Base-by-base conservation (phyloP, 805 yeast species). In the Zygoascus biomembranicola region DNA sequence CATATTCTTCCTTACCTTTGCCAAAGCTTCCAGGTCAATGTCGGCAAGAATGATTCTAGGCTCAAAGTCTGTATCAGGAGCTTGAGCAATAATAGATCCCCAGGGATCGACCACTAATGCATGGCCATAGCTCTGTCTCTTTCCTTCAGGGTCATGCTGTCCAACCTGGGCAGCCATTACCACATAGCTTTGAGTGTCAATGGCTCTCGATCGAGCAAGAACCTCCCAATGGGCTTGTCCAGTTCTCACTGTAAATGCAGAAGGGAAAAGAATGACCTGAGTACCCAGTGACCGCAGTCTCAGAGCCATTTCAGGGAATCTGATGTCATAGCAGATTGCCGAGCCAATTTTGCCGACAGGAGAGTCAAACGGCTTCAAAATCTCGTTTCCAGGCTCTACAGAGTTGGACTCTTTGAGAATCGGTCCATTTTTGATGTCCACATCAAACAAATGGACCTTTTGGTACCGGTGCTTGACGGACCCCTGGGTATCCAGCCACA, bases 91-190 rank as follows among this genome's bases (percentile, higher is more conserved):
- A 1, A 89, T 74, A 0, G 79, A 75, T 0, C 98, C 99, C 89
- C 95, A 87, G 0, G 99, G 98, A 59, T 87, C 92, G n/a, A 92
- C 78, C 4, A 90, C 82, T 57, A 90, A 73, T 0, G 95, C 77
- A 62, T 89, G 92, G 0, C 99, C 99, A 70, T 82, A 92, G 57
- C 96, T 86, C 53, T 79, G 77, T 53, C 98, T 73, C 53, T 73
- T 76, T 18, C 71, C 71, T 49, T 61, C 68, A 0, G 80, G 74
- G 54, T 82, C 81, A 65, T 90, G 97, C 43, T 70, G 68, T 1
- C 97, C 97, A 53, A 82, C 80, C 64, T 89, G 96, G 0, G 94
- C 95, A 1, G 97, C 90, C 85, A 90, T 79, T 3, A 92, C 73
- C 5, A 90, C 96, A 66, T 78, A 94, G 55, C 85, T 75, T 68